A percentile compares a stretch with the other conserved stretches of the same genome.
Conservation (phyloP, 2,329 filamentous ascomycete genomes). For the Cadophora luteo-olivacea region DNA sequence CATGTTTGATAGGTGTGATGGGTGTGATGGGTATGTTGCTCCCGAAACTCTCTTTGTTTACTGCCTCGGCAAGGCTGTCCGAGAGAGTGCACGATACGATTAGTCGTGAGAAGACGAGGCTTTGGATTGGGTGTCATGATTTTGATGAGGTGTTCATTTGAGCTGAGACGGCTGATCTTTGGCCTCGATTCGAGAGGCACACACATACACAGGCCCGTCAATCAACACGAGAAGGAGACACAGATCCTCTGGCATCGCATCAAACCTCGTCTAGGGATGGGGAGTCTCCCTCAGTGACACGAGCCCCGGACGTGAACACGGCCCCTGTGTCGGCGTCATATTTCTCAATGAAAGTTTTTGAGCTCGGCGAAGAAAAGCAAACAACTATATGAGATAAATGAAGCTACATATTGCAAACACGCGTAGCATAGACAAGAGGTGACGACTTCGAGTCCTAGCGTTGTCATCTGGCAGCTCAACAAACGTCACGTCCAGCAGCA, state of each 20-base stretch:
- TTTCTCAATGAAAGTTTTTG: too few relatives aligned
- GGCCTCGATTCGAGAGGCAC: neutral
- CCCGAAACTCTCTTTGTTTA: neutral
- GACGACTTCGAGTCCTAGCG: neutral
- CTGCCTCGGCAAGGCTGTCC: neutral
- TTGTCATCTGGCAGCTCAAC: neutral
- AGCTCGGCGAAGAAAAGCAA: too few relatives aligned
- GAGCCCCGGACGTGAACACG: neutral
- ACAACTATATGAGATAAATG: too few relatives aligned
- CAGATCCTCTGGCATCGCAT: neutral
- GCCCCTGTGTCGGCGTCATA: too few relatives aligned
- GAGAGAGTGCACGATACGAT: neutral
- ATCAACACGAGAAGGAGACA: neutral
- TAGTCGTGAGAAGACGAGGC: neutral
- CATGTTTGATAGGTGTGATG: neutral
- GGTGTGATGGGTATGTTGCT: neutral
- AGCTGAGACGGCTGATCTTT: neutral
- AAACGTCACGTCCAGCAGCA: neutral
- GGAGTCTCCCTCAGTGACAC: neutral
- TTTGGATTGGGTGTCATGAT: neutral
- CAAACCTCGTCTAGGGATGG: neutral
- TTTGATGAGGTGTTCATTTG: neutral
- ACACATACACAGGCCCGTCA: neutral
- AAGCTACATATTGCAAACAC: too few relatives aligned
- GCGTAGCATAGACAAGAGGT: neutral